phyloP scores from a whole-genome alignment of 73 alveolate species.

The Symbiodinium pilosum region DNA sequence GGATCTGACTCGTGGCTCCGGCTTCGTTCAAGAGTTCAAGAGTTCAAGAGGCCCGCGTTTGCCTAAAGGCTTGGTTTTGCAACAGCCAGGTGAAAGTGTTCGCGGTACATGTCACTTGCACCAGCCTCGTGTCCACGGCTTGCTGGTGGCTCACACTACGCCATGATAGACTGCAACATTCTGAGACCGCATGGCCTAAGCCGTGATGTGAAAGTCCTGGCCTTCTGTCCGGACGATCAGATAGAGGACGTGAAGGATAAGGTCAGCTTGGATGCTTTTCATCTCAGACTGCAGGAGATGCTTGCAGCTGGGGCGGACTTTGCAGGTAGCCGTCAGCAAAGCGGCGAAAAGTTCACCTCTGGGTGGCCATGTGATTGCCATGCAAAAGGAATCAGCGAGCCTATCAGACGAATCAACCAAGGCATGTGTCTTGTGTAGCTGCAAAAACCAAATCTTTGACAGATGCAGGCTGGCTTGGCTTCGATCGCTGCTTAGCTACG shows the following conservation, averaged over 20 bases:
- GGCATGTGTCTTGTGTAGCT: not conserved
- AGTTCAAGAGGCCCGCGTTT: not conserved
- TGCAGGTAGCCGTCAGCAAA: slow-evolving; percentile 41
- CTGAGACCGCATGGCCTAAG: slow-evolving; percentile 73
- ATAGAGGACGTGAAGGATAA: slow-evolving; percentile 19
- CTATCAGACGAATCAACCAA: slow-evolving; percentile 57
- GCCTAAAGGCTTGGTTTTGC: not conserved
- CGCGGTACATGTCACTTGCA: slow-evolving; percentile 81
- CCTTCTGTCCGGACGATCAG: slow-evolving; percentile 81
- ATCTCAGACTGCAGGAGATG: too few species aligned
- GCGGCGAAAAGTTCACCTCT: not conserved
- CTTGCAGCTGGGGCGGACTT: slow-evolving; percentile 94
- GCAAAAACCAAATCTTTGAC: too few species aligned
- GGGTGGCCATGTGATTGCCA: not conserved
- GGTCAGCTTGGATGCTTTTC: not conserved
- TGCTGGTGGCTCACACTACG: not conserved
- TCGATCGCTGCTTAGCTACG: slow-evolving; percentile 93
- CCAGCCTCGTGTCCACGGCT: not conserved
- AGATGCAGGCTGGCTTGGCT: slow-evolving; percentile 90
- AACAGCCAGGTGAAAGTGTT: slow-evolving; percentile 63
- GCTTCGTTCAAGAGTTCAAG: not conserved
- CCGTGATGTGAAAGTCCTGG: slow-evolving; percentile 50
- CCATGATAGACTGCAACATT: not conserved
- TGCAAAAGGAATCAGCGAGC: slow-evolving; percentile 34
- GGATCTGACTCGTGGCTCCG: slow-evolving; percentile 21